phyloP scores from a whole-genome alignment of 805 yeast genomes.

The Candida pseudofarinosa region DNA sequence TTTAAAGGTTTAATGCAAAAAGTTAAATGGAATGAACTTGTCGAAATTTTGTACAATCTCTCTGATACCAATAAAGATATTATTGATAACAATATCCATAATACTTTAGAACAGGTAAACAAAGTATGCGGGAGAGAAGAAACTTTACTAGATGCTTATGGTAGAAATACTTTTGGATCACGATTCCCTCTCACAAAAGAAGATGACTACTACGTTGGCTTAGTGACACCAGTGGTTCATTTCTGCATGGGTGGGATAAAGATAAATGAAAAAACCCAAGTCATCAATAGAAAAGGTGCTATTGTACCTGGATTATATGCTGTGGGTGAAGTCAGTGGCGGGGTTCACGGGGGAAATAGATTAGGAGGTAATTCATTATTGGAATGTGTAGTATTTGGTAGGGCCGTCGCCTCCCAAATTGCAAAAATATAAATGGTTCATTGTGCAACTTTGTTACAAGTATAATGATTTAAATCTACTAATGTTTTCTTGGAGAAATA shows the following conservation, averaged over 20 bases:
- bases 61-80: constrained; percentile 8
- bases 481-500: no score
- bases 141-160: constrained; percentile 25
- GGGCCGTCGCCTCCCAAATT: not conserved
- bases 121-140: constrained; percentile 3
- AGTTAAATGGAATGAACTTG: constrained; percentile 14
- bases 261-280: constrained; percentile 16
- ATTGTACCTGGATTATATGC: constrained; percentile 50
- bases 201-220: constrained; percentile 39
- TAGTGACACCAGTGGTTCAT: constrained; percentile 45
- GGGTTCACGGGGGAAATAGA: constrained; percentile 63
- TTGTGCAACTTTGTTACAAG: no score
- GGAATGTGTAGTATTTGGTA: constrained; percentile 59
- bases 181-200: constrained; percentile 12
- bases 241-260: constrained; percentile 27
- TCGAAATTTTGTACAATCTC: constrained; percentile 11
- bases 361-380: constrained; percentile 56
- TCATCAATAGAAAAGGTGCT: constrained; percentile 17
- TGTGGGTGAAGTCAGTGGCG: constrained; percentile 66
- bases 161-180: constrained; percentile 29
- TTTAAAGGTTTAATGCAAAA: constrained; percentile 22
- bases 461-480: no score
- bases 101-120: constrained; percentile 15
- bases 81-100: constrained; percentile 3
- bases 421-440: no score